These are phyloP conservation scores for Tarenaya hassleriana DNA, from an alignment of 345 rosid species.

Conservation along the genomic window DNA sequence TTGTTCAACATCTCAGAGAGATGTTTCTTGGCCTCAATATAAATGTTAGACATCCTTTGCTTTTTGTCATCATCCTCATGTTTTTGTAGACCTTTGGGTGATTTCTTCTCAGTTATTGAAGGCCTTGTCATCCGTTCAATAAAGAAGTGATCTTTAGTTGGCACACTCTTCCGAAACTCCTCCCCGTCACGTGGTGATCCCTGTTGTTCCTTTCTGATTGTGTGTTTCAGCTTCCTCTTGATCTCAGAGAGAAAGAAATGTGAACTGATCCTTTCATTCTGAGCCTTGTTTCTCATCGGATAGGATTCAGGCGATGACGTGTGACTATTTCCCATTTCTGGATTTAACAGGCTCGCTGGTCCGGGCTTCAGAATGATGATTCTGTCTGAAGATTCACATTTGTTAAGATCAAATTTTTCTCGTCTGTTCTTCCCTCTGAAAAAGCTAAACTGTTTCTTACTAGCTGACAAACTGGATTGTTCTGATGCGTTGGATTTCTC, in stretches of 20 bases:
- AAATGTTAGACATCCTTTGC: slow-evolving; percentile 58
- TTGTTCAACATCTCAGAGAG: slow-evolving; percentile 70
- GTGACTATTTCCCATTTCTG: slow-evolving; percentile 34
- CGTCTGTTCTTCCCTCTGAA: slow-evolving; percentile 56
- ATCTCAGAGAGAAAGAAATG: slow-evolving; percentile 63
- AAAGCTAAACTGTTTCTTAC: slow-evolving; percentile 47
- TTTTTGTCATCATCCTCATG: slow-evolving; percentile 32
- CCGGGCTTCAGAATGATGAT: slow-evolving; percentile 87
- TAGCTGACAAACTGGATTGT: slow-evolving; percentile 35
- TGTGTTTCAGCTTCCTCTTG: slow-evolving; percentile 74
- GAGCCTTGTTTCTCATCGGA: slow-evolving; percentile 32
- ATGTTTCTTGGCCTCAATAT: slow-evolving; percentile 90
- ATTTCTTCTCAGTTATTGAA: slow-evolving; percentile 34
- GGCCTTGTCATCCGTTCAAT: slow-evolving; percentile 71
- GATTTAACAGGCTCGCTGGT: slow-evolving; percentile 30
- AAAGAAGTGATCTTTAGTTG: slow-evolving; percentile 82
- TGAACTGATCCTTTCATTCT: slow-evolving; percentile 48
- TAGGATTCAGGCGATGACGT: slow-evolving; percentile 36
- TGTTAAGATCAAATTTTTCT: slow-evolving; percentile 28
- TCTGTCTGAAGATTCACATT: slow-evolving; percentile 47
- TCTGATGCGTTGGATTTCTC: slow-evolving; percentile 29
- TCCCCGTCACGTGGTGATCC: slow-evolving; percentile 36
- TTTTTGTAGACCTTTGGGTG: slow-evolving; percentile 31
- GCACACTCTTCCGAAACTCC: slow-evolving; percentile 45
- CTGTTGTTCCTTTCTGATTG: slow-evolving; percentile 69